Percentiles rank a stretch among this genome's conserved stretches.
Evolutionary conservation across 2,329 filamentous ascomycete genomes (phyloP).

Genomic region (Cyanodermella asteris): DNA sequence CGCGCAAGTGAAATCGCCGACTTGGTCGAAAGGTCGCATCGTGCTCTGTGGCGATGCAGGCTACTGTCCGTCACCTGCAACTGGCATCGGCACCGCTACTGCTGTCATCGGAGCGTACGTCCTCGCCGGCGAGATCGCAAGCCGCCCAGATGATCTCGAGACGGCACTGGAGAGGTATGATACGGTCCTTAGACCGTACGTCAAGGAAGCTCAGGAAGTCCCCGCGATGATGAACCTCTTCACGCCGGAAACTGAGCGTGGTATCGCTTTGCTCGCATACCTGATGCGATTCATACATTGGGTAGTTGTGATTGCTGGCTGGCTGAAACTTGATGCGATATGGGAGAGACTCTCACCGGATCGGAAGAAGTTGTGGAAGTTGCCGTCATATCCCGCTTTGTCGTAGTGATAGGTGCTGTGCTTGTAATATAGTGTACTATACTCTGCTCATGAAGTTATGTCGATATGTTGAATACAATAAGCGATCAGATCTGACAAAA

Average conservation of each 20-base stretch:
- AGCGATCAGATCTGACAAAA: too few relatives aligned
- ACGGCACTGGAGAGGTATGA: constrained; percentile 4
- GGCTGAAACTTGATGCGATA: too few relatives aligned
- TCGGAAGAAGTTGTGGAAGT: too few relatives aligned
- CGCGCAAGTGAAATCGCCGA: constrained; percentile 22
- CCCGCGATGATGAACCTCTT: constrained; percentile 2
- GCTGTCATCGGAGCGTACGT: constrained; percentile 21
- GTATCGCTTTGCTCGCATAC: not conserved
- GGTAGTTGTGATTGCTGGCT: too few relatives aligned
- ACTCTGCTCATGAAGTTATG: too few relatives aligned
- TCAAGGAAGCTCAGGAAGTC: constrained; percentile 3
- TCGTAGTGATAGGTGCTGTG: too few relatives aligned
- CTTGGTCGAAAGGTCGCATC: constrained; percentile 26
- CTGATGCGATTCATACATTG: too few relatives aligned
- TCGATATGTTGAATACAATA: too few relatives aligned
- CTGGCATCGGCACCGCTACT: constrained; percentile 30
- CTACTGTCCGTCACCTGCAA: constrained; percentile 25
- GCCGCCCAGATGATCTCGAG: constrained; percentile 1
- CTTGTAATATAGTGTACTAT: too few relatives aligned
- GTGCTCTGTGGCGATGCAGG: constrained; percentile 33
- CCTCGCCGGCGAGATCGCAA: constrained; percentile 16
- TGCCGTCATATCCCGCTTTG: too few relatives aligned
- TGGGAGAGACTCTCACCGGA: too few relatives aligned
- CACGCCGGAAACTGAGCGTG: too few relatives aligned
- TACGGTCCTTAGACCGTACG: constrained; percentile 3